Percentiles rank a stretch among this genome's conserved stretches.
phyloP scores from a whole-genome alignment of 192 early-diverging fungal species.

The Backusella circina region DNA sequence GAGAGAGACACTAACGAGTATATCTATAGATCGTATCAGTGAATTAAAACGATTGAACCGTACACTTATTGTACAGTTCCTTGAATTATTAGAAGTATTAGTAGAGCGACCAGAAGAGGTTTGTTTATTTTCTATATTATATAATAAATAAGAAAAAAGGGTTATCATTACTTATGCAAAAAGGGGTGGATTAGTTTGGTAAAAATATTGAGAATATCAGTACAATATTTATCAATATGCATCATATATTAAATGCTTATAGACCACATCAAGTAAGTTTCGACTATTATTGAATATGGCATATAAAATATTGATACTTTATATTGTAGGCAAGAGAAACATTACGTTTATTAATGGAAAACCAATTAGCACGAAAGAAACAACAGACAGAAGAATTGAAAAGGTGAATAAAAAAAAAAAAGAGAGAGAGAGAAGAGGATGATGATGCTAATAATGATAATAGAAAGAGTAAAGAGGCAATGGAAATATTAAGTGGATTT shows the following conservation, averaged over 20 bases:
- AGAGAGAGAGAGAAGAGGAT: background rate
- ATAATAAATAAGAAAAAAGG: too few relatives aligned
- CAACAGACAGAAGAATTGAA: slow-evolving; percentile 39
- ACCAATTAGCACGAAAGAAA: slow-evolving; percentile 55
- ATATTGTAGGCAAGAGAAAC: slow-evolving; percentile 54
- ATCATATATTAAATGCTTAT: slow-evolving; percentile 83
- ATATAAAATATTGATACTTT: background rate
- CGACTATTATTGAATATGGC: too few relatives aligned
- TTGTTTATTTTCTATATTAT: too few relatives aligned
- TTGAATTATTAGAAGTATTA: slow-evolving; percentile 66
- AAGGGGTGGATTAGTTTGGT: too few relatives aligned
- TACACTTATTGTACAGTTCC: slow-evolving; percentile 60
- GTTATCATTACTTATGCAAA: too few relatives aligned
- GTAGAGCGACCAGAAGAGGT: slow-evolving; percentile 48
- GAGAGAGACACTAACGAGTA: background rate
- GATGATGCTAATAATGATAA: background rate
- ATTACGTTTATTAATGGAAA: slow-evolving; percentile 59
- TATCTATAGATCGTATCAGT: slow-evolving; percentile 52
- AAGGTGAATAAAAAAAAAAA: slow-evolving; percentile 22
- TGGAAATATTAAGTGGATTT: slow-evolving; percentile 5
- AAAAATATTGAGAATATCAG: slow-evolving; percentile 63
- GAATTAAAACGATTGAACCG: slow-evolving; percentile 66
- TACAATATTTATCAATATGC: slow-evolving; percentile 72
- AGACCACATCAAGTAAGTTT: slow-evolving; percentile 67
- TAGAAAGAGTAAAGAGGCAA: slow-evolving; percentile 19